These are phyloP conservation scores for Bifiguratus adelaidae DNA, from an alignment of 192 early-diverging fungal species.

Conservation along the genomic window DNA sequence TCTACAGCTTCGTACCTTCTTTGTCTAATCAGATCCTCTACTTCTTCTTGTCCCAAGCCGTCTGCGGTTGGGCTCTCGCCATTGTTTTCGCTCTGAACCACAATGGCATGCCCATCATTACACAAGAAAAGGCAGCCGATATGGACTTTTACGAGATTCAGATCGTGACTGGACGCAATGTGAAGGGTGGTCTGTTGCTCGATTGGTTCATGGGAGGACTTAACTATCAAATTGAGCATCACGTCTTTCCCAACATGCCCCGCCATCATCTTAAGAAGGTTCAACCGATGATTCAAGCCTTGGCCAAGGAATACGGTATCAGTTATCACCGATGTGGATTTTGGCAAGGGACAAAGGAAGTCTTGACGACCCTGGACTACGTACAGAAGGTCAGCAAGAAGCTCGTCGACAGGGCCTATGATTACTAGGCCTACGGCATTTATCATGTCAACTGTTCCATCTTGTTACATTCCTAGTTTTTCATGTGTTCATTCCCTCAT, in stretches of 20 bases:
- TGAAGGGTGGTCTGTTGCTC: constrained; percentile 39
- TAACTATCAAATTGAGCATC: constrained; percentile 85
- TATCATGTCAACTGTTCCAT: not conserved
- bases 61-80: constrained; percentile 60
- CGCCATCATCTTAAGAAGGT: constrained; percentile 58
- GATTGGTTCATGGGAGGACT: constrained; percentile 81
- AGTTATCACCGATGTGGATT: constrained; percentile 54
- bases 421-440: not conserved
- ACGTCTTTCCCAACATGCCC: constrained; percentile 72
- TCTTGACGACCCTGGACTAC: constrained; percentile 19
- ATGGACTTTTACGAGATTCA: constrained; percentile 72
- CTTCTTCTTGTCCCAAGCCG: constrained; percentile 49
- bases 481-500: not conserved
- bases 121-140: constrained; percentile 41
- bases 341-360: constrained; percentile 45
- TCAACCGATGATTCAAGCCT: constrained; percentile 43
- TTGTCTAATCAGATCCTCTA: constrained; percentile 40
- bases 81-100: constrained; percentile 75
- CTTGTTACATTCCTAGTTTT: not conserved
- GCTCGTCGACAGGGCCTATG: not conserved
- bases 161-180: constrained; percentile 71
- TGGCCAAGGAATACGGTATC: constrained; percentile 59
- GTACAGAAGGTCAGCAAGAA: not conserved
- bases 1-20: constrained; percentile 24
- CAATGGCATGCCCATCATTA: constrained; percentile 78